Evolutionary conservation across 257 asterid species (phyloP).

Genomic region (Fraxinus cuspidata): DNA sequence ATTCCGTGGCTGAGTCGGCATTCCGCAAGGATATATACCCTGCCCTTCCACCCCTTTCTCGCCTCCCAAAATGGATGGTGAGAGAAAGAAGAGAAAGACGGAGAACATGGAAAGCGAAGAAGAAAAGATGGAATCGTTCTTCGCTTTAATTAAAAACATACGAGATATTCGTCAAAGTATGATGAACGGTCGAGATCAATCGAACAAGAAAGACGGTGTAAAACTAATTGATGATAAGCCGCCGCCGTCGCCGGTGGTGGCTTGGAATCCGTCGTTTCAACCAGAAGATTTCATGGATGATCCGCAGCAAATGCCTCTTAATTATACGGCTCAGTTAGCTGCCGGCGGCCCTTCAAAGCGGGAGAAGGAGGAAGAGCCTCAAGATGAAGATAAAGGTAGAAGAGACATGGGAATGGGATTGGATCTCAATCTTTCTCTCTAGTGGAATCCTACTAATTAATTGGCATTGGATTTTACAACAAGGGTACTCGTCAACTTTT

Average conservation of each 20-base stretch:
- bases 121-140: conserved; percentile 35
- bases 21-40: no score
- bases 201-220: neutral
- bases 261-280: conserved; percentile 32
- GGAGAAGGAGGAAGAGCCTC: conserved; percentile 7
- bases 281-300: conserved; percentile 37
- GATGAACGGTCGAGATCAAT: neutral
- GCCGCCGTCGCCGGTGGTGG: conserved; percentile 2
- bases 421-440: conserved; percentile 46
- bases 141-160: conserved; percentile 32
- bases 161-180: conserved; percentile 26
- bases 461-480: no score
- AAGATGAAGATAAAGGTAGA: neutral
- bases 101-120: conserved; percentile 31
- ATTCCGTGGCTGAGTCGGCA: neutral
- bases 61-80: conserved; percentile 20
- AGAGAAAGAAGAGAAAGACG: conserved; percentile 29
- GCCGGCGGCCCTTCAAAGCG: conserved; percentile 19
- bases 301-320: neutral
- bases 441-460: neutral
- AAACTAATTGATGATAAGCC: neutral
- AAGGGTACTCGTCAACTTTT: no score
- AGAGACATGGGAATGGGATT: conserved; percentile 20
- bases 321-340: neutral
- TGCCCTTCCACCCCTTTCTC: no score